phyloP scores from a whole-genome alignment of 495 filamentous ascomycete species.

The Penicillium malachiteum region DNA sequence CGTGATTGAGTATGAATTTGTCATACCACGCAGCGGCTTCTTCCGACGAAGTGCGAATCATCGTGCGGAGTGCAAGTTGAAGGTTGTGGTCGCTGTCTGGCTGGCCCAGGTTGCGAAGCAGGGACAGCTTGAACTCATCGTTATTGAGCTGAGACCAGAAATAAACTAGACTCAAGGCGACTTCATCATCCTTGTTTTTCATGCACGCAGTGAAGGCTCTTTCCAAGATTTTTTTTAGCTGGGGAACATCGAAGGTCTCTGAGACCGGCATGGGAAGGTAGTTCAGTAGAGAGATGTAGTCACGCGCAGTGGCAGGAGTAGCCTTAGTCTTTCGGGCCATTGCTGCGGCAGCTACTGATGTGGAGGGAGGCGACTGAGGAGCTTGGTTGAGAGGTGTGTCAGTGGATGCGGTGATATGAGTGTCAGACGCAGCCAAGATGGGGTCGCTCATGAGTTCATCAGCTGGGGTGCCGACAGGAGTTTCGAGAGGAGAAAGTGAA shows the following conservation, averaged over 20 bases:
- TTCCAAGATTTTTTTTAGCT: slow-evolving; percentile 15
- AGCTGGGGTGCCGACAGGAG: slow-evolving; percentile 3
- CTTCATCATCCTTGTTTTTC: slow-evolving; percentile 2
- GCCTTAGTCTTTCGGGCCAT: slow-evolving; percentile 4
- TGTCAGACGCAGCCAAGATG: slow-evolving; percentile 1
- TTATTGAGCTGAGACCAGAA: slow-evolving; percentile 17
- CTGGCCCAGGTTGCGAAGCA: slow-evolving; percentile 16
- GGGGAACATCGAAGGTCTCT: slow-evolving; percentile 11
- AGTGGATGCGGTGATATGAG: not conserved
- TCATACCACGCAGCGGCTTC: slow-evolving; percentile 21
- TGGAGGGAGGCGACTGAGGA: slow-evolving; percentile 1
- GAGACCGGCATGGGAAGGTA: slow-evolving; percentile 16
- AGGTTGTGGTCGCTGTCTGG: slow-evolving; percentile 5
- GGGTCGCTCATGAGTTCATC: slow-evolving; percentile 9
- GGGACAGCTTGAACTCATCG: slow-evolving; percentile 24
- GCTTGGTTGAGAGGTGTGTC: slow-evolving; percentile 5
- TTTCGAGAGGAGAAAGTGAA: slow-evolving; percentile 9
- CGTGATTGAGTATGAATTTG: not conserved
- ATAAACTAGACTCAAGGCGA: slow-evolving; percentile 17
- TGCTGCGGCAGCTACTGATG: not conserved
- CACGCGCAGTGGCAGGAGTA: not conserved
- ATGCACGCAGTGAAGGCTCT: slow-evolving; percentile 10
- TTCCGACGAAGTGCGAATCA: slow-evolving; percentile 11
- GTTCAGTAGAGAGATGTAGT: slow-evolving; percentile 13
- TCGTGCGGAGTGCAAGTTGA: slow-evolving; percentile 11